Evolutionary conservation across 1,284 basidiomycete species (phyloP).

Genomic region (Puccinia hordei): DNA sequence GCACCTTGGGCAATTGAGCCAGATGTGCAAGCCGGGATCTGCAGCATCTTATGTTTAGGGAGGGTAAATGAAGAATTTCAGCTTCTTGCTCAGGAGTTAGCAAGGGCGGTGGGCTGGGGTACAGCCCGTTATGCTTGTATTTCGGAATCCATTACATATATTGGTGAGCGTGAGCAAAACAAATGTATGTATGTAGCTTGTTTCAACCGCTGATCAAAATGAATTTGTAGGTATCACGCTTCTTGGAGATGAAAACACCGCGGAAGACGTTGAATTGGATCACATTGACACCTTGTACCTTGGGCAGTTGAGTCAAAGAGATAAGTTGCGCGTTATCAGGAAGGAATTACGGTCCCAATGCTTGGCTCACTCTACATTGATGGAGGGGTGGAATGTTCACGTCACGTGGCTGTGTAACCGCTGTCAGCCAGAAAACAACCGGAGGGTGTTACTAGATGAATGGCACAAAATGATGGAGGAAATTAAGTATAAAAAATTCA

Average conservation of each 20-base stretch:
- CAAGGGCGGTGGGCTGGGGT: background rate
- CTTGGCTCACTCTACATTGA: background rate
- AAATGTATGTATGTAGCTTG: no score
- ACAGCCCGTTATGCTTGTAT: background rate
- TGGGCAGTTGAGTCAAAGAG: no score
- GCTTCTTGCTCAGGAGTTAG: background rate
- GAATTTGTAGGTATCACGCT: background rate
- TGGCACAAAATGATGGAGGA: no score
- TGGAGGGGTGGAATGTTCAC: background rate
- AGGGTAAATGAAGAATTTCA: slow-evolving; percentile 2
- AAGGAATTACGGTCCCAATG: background rate
- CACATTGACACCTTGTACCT: background rate
- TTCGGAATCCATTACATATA: background rate
- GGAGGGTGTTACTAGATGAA: no score
- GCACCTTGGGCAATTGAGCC: background rate
- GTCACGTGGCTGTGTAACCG: background rate
- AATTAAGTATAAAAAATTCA: no score
- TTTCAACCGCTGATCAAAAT: no score
- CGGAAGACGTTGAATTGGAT: background rate
- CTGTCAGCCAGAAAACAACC: background rate
- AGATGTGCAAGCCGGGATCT: background rate
- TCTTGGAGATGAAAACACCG: background rate
- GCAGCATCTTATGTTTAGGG: background rate
- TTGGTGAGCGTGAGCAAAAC: no score
- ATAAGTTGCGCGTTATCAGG: no score